Percentiles rank a stretch among this genome's conserved stretches.
Conservation (phyloP, 2,329 filamentous ascomycete genomes). For the Colletotrichum tropicale region DNA sequence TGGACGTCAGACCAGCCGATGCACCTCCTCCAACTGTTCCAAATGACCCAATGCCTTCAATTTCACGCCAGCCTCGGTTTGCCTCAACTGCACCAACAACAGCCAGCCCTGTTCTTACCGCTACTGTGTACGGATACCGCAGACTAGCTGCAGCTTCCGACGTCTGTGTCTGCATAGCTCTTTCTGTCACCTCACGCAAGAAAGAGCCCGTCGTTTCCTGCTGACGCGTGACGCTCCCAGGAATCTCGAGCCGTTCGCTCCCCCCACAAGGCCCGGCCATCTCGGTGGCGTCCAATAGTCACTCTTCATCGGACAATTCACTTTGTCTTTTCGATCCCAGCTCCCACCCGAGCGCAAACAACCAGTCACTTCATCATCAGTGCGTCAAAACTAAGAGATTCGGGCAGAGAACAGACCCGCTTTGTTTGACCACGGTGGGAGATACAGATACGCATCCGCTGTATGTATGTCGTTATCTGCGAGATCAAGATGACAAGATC, state of each 20-base stretch:
- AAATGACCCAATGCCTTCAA: background rate
- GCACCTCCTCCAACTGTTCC: background rate
- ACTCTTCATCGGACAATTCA: constrained; percentile 12
- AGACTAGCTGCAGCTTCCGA: background rate
- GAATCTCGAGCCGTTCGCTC: background rate
- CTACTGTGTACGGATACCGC: background rate
- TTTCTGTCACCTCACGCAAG: background rate
- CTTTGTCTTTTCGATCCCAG: constrained; percentile 8
- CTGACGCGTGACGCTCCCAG: constrained; percentile 2
- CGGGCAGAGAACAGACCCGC: background rate
- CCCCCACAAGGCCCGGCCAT: background rate
- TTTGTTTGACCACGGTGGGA: background rate
- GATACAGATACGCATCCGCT: background rate
- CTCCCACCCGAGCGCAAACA: constrained; percentile 1
- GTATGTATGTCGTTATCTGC: background rate
- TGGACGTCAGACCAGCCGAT: constrained; percentile 1
- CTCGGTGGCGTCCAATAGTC: constrained; percentile 12
- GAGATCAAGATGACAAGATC: background rate
- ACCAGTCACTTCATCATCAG: background rate
- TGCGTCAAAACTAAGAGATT: background rate
- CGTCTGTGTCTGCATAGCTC: background rate
- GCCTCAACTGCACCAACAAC: background rate
- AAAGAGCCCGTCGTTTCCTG: background rate
- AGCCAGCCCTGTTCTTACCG: background rate
- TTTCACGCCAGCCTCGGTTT: background rate